Base-by-base conservation (phyloP, 2,329 filamentous ascomycete species). In the Aspergillus caelatus region DNA sequence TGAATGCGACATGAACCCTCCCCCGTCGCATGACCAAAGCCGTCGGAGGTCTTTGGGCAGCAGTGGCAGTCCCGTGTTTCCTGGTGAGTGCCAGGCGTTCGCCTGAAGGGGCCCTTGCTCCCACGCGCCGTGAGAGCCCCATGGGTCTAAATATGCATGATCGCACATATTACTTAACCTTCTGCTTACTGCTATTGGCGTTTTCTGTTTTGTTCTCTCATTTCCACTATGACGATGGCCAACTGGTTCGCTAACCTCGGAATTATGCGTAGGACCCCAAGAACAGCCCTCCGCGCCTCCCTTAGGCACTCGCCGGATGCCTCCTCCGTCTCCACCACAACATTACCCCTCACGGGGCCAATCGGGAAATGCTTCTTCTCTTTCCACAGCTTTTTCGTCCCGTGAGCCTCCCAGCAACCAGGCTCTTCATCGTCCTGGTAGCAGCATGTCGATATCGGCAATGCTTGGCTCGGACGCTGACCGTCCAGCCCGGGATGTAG, bases 401-500 rank as follows among this genome's bases (percentile, higher is more conserved):
- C 85, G 87, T 72, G 88, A 90, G 67, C 79, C 86, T 55, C 82
- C 86, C 56, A 78, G 80, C 21, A 80, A 79, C 26, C 80, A 84
- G 26, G 76, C 81, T 62, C 81, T 85, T 62, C 81, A 85, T 74
- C 83, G 88, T 63, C 84, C 85, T 14, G 85, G 84, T 58, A 86
- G 86, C 71, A 88, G 87, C 78, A 91, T 91, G 89, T 90, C 89
- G 54, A 91, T 91, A 76, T 90, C 88, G n/a, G 89, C 89, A 52
- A 86, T 92, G 77, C 84, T 91, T 64, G 89, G 88, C 63, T 82
- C 81, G 14, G 83, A 85, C 68, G 71, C 82, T 54, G 78, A 83
- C 57, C 79, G 78, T 61, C 70, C 77, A 46, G 76, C 77, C 74
- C 82, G 83, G 76, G 81, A 81, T 72, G 77, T 75, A 71, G 77